Base-by-base conservation (phyloP, 768 basidiomycete genomes). In the button mushroom (Agaricus bisporus) region DNA sequence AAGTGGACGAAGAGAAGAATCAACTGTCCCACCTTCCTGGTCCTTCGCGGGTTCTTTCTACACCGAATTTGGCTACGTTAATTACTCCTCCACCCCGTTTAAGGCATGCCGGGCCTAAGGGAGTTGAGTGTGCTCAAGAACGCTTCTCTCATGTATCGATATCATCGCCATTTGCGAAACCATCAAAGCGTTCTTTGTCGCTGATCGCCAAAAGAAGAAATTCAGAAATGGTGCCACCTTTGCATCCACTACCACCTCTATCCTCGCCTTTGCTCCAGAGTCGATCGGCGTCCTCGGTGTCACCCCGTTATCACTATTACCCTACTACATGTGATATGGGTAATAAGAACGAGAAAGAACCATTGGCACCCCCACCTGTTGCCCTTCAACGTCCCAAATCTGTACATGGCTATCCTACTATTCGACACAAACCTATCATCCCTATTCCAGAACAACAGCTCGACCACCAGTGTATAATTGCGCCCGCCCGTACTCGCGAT, bases 61-160 rank as follows among this genome's bases (percentile, higher is more conserved):
- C 57, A 12, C 62, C 65, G 3, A 56, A 63, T 43, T 57, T 66
- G 12, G 29, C 38, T 18, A 49, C 56, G 12, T 56, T 54, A n/a
- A 14, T 36, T n/a, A 11, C 20, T 8, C 38, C 15, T 12, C 18
- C 61, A 39, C 42, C 44, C n/a, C 50, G 5, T 20, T 41, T 42
- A 45, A 43, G 38, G 14, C n/a, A 20, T 36, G 36, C 12, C 3
- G 46, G 45, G n/a, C 49, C 50, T 22, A 47, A 48, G 17, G 48
- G 50, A 11, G 47, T 26, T 36, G 54, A 45, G 39, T 35, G 32
- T 44, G 50, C 51, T 5, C 35, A 48, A 26, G 38, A 29, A 25
- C 4, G 32, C 32, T 47, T 42, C 36, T 41, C 43, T 22, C 43
- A 26, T 36, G 4, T 35, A 17, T 45, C 42, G n/a, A 44, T 17